phyloP scores from a whole-genome alignment of 805 yeast species.

The Candida maltosa region DNA sequence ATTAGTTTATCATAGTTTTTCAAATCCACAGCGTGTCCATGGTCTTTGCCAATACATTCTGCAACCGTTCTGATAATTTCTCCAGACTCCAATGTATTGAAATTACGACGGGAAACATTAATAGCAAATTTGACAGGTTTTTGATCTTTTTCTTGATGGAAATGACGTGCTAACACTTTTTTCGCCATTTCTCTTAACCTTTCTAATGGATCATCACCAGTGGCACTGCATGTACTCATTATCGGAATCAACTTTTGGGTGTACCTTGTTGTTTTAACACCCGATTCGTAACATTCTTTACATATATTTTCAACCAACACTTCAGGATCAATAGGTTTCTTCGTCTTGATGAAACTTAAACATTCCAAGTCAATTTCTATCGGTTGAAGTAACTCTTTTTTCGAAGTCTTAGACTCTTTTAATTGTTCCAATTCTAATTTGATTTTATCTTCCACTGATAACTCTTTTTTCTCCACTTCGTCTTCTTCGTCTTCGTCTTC shows the following conservation, averaged over 20 bases:
- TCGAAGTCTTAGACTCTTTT: constrained; percentile 41
- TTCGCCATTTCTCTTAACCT: constrained; percentile 51
- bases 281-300: constrained; percentile 50
- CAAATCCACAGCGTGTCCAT: constrained; percentile 76
- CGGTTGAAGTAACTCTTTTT: constrained; percentile 48
- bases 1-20: constrained; percentile 75
- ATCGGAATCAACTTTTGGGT: constrained; percentile 82
- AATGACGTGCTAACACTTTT: constrained; percentile 63
- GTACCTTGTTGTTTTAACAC: constrained; percentile 60
- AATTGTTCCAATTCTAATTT: constrained; percentile 66
- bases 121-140: constrained; percentile 65
- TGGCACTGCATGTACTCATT: constrained; percentile 68
- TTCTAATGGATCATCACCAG: constrained; percentile 48
- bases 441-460: constrained; percentile 75
- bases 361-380: constrained; percentile 76
- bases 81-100: constrained; percentile 65
- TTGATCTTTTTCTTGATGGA: constrained; percentile 47
- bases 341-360: constrained; percentile 78
- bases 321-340: constrained; percentile 78
- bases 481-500: constrained; percentile 20
- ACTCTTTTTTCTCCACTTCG: constrained; percentile 18
- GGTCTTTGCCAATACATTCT: constrained; percentile 62
- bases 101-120: constrained; percentile 74
- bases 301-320: constrained; percentile 64
- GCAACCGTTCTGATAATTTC: constrained; percentile 76